Evolutionary conservation across 129 eudicot species (phyloP).

Genomic region (Kitagawia praeruptora): DNA sequence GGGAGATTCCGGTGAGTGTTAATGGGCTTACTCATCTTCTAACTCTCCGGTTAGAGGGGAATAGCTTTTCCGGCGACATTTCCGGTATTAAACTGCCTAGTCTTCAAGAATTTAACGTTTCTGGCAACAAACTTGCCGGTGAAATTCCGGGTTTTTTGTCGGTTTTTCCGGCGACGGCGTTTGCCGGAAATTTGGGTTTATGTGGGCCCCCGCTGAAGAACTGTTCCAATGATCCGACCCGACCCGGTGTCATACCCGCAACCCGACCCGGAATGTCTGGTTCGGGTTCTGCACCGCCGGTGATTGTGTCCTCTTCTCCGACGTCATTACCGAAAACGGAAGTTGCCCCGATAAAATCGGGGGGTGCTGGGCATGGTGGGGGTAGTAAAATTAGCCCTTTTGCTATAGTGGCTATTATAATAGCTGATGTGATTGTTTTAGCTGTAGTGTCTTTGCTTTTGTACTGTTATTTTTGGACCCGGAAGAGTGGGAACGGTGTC

Average conservation of each 20-base stretch:
- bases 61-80: constrained; percentile 43
- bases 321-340: constrained; percentile 26
- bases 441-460: constrained; percentile 43
- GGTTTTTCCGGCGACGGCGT: constrained; percentile 46
- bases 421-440: constrained; percentile 63
- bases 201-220: constrained; percentile 54
- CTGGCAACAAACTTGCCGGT: constrained; percentile 34
- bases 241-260: constrained; percentile 29
- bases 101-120: constrained; percentile 26
- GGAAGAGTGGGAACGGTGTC: neutral
- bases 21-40: constrained; percentile 43
- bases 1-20: constrained; percentile 31
- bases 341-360: constrained; percentile 16
- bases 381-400: constrained; percentile 38
- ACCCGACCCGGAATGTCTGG: constrained; percentile 26
- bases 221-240: constrained; percentile 29
- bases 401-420: constrained; percentile 46
- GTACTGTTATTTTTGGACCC: constrained; percentile 59
- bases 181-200: constrained; percentile 30
- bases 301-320: constrained; percentile 33
- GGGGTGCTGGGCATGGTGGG: neutral
- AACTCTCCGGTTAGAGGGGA: constrained; percentile 56
- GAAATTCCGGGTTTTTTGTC: constrained; percentile 45
- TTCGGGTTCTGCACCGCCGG: constrained; percentile 31
- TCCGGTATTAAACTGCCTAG: constrained; percentile 21